Base-by-base conservation (phyloP, 2,329 filamentous ascomycete species). In the Clonostachys solani region DNA sequence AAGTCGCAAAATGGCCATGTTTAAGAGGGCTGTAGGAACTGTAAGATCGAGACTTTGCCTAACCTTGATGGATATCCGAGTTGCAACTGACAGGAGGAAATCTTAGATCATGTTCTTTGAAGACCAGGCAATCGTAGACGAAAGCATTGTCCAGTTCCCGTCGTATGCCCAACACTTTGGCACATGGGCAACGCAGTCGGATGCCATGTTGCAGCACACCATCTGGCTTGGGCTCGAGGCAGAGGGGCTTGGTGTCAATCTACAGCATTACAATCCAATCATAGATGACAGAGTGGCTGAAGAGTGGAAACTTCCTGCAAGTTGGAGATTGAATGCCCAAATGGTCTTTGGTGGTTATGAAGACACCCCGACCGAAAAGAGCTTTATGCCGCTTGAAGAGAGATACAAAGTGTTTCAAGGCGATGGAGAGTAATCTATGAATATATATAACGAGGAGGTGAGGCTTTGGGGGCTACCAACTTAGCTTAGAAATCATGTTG, bases 241-340 rank as follows among this genome's bases (percentile, higher is more conserved):
- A 50, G 89, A 94, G 64, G 90, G 91, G 33, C 80, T 95, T 47
- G 90, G 90, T 54, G 87, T 85, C 63, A 95, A 92, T 77, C 78
- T 96, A 46, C 91, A 96, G 77, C 91, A 96, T 74, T 95, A 95
- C 77, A 94, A 90, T 79, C 23, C 23, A 9, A 68, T 95, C 49
- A 81, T 95, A 56, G 87, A 95, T 69, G 75, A 77, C 54, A 81
- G 84, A 71, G 86, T 91, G 45, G 71, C 78, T 40, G 73, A 68
- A 51, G 72, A 81, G 56, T 96, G 89, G 87, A 77, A 77, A 48
- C 58, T 95, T 33, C 86, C 88, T 38, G 60, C 69, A 16, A 77
- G 78, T 56, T 96, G 91, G 90, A 81, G 80, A 61, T 78, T 95
- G 53, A 81, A 84, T 61, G 85, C 87, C 18, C 89, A 95, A 77